phyloP scores from a whole-genome alignment of 352 stramenopile species.

The Globisporangium megalacanthum region DNA sequence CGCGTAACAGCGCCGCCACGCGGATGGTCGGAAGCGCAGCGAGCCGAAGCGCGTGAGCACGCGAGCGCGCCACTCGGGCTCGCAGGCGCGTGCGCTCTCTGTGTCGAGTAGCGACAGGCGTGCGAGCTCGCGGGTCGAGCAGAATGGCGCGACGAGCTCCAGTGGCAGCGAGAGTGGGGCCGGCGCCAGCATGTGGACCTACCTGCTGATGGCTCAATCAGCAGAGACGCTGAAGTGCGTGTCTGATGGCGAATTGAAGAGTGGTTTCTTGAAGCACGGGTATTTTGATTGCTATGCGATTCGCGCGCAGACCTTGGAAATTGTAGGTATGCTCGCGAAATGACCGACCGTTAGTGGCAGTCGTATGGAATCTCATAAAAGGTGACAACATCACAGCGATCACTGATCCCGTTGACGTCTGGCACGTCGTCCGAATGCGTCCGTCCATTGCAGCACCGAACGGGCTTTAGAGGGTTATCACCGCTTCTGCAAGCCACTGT shows the following conservation, averaged over 20 bases:
- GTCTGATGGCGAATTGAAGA: not conserved
- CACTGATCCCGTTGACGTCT: too few species aligned
- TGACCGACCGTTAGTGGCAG: too few species aligned
- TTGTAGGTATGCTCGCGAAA: too few species aligned
- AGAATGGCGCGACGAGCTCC: slow-evolving; percentile 50
- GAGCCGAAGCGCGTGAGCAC: slow-evolving; percentile 44
- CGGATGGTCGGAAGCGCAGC: slow-evolving; percentile 38
- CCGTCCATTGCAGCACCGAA: too few species aligned
- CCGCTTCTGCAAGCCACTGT: too few species aligned
- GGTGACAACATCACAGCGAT: too few species aligned
- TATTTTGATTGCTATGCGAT: slow-evolving; percentile 1
- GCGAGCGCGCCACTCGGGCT: slow-evolving; percentile 61
- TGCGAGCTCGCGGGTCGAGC: slow-evolving; percentile 34
- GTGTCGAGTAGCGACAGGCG: slow-evolving; percentile 37
- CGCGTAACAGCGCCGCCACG: slow-evolving; percentile 64
- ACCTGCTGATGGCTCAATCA: too few species aligned
- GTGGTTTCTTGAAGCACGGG: not conserved
- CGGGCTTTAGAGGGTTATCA: too few species aligned
- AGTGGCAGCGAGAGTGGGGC: not conserved
- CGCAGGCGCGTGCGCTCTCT: slow-evolving; percentile 36
- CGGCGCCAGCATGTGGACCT: too few species aligned
- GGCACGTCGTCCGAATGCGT: too few species aligned
- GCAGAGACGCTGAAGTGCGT: too few species aligned
- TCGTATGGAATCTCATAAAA: too few species aligned
- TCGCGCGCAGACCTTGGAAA: not conserved